Conservation (phyloP, 805 yeast species). For the Candida methanosorbosa region DNA sequence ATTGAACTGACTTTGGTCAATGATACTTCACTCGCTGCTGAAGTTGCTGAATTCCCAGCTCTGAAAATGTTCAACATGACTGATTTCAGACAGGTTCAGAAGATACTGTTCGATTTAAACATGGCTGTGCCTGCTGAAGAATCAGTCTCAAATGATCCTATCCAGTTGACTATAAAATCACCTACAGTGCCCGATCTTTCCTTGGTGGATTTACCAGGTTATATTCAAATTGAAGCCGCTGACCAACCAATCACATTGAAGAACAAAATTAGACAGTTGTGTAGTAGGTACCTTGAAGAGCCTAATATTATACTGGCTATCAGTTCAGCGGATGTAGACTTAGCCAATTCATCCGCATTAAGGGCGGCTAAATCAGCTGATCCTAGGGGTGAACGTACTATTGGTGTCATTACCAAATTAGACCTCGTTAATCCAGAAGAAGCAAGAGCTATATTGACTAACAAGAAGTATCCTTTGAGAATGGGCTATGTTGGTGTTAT, state of each 20-base stretch:
- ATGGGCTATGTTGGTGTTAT: conserved; percentile 99
- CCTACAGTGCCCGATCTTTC: conserved; percentile 90
- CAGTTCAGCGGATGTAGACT: conserved; percentile 95
- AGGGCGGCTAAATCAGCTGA: conserved; percentile 85
- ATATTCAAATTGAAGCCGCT: conserved; percentile 92
- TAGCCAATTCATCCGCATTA: conserved; percentile 92
- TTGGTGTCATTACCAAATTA: conserved; percentile 91
- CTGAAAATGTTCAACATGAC: conserved; percentile 73
- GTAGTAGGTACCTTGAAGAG: conserved; percentile 77
- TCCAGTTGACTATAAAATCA: conserved; percentile 83
- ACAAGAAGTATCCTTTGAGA: conserved; percentile 77
- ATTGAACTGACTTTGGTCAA: conserved; percentile 89
- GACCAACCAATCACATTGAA: conserved; percentile 89
- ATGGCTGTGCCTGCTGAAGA: conserved; percentile 84
- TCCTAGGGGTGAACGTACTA: conserved; percentile 91
- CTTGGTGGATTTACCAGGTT: conserved; percentile 93
- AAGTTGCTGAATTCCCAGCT: conserved; percentile 90
- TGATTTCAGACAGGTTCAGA: conserved; percentile 84
- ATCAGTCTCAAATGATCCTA: conserved; percentile 89
- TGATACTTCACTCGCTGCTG: conserved; percentile 70
- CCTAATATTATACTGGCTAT: conserved; percentile 95
- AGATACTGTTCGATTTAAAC: conserved; percentile 78
- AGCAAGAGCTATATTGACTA: conserved; percentile 62
- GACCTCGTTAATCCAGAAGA: conserved; percentile 76
- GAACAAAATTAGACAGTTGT: conserved; percentile 65